These are phyloP conservation scores for Neurospora sp. DNA, from an alignment of 495 filamentous ascomycete genomes.

Conservation along the genomic window DNA sequence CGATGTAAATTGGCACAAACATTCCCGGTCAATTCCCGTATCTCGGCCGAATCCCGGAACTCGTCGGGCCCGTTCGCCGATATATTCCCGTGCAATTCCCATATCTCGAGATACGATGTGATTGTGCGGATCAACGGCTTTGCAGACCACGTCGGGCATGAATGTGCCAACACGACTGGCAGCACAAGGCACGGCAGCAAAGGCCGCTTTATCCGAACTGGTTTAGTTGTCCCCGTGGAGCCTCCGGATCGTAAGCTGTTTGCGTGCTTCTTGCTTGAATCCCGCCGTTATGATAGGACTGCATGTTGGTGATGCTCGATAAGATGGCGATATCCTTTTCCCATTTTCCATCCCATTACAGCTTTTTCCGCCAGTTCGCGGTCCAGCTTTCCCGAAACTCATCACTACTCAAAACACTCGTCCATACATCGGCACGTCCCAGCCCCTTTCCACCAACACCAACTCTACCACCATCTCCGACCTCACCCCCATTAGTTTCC, in stretches of 20 bases:
- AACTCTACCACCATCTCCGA: neutral
- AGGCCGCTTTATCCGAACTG: neutral
- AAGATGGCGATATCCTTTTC: neutral
- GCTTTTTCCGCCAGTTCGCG: neutral
- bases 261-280: neutral
- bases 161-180: neutral
- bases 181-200: neutral
- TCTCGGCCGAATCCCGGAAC: neutral
- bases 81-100: neutral
- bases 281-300: neutral
- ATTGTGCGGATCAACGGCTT: neutral
- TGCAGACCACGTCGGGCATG: neutral
- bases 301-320: neutral
- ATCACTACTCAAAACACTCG: neutral
- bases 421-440: neutral
- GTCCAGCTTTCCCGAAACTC: neutral
- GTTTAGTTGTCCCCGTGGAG: neutral
- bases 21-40: neutral
- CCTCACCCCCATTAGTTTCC: neutral
- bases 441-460: neutral
- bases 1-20: neutral
- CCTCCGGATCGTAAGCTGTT: neutral
- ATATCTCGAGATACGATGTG: neutral
- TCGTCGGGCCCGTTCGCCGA: neutral
- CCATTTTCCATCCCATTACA: neutral